These are phyloP conservation scores for Eimeria necatrix DNA, from an alignment of 169 alveolate species.

Conservation along the genomic window DNA sequence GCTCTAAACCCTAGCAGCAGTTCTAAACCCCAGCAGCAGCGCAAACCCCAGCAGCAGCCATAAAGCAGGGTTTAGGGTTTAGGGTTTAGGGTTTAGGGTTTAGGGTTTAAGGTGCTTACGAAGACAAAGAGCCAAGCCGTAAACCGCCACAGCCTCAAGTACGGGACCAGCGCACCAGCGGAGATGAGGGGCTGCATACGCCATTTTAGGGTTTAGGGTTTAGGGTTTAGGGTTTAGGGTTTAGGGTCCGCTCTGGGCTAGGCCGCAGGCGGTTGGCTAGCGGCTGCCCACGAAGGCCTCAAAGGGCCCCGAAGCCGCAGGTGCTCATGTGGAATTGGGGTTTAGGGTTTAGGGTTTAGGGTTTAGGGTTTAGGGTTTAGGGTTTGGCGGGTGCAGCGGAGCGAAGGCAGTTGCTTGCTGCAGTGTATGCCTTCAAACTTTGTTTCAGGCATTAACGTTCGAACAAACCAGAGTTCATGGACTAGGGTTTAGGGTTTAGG, in stretches of 20 bases:
- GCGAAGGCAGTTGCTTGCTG: background rate
- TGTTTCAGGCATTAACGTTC: too few species aligned
- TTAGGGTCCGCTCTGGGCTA: background rate
- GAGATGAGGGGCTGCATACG: background rate
- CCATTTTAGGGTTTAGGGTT: slow-evolving; percentile 3
- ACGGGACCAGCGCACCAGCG: background rate
- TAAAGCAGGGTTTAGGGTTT: background rate
- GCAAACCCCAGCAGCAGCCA: too few species aligned
- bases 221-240: background rate
- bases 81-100: background rate
- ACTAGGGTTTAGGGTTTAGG: background rate
- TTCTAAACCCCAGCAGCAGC: too few species aligned
- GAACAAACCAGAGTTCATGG: background rate
- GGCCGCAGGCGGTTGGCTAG: too few species aligned
- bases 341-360: slow-evolving; percentile 2
- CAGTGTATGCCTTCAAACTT: background rate
- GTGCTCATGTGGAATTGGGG: background rate
- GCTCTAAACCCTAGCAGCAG: background rate
- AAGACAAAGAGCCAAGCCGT: background rate
- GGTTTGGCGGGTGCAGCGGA: background rate
- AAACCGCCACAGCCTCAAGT: background rate
- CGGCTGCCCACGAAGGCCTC: background rate
- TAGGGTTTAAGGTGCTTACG: background rate
- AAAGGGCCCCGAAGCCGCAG: background rate
- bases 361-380: background rate